Conservation (phyloP, 2,329 filamentous ascomycete species). For the Cryphonectria radicalis region DNA sequence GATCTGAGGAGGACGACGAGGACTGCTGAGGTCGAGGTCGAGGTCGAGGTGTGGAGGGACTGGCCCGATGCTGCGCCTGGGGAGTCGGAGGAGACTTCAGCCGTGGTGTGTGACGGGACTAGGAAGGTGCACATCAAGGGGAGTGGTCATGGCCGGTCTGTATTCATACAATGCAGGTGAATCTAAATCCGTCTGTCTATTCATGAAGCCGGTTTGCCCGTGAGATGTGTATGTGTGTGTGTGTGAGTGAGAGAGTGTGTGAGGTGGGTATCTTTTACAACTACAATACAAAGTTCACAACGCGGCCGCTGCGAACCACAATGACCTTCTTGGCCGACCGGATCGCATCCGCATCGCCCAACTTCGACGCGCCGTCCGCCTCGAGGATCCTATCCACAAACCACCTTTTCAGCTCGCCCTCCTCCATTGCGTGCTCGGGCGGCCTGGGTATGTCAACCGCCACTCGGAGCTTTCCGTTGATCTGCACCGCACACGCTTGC, state of each 20-base stretch:
- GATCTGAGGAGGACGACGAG: constrained; percentile 32
- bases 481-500: constrained; percentile 68
- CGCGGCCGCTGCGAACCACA: constrained; percentile 67
- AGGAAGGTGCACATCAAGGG: constrained; percentile 47
- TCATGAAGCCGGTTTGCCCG: background rate
- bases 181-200: background rate
- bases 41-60: constrained; percentile 74
- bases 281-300: constrained; percentile 74
- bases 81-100: constrained; percentile 34
- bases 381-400: constrained; percentile 64
- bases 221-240: background rate
- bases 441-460: constrained; percentile 66
- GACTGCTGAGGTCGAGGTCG: constrained; percentile 35
- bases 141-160: constrained; percentile 52
- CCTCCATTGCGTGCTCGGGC: constrained; percentile 43
- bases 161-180: constrained; percentile 40
- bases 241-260: background rate
- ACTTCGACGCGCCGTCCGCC: constrained; percentile 63
- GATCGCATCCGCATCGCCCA: constrained; percentile 52
- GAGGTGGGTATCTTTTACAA: constrained; percentile 24
- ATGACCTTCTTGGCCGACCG: constrained; percentile 65
- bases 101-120: constrained; percentile 32
- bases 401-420: constrained; percentile 59
- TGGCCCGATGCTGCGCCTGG: constrained; percentile 52
- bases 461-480: constrained; percentile 79